A percentile compares a stretch with the other conserved stretches of the same genome.
Evolutionary conservation across 495 filamentous ascomycete species (phyloP).

Genomic region (Daldinia caldariorum): DNA sequence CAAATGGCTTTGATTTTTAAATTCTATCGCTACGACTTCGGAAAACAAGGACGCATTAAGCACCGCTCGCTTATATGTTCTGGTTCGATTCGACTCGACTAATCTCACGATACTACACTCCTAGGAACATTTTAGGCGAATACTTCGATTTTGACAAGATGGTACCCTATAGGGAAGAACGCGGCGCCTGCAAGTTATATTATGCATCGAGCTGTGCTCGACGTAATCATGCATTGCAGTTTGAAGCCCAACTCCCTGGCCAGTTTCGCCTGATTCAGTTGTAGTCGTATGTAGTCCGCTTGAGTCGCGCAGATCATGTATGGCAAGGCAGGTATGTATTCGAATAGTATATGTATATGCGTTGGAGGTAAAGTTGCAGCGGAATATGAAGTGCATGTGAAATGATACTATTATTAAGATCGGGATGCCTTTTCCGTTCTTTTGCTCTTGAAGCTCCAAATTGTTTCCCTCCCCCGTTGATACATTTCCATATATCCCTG

Average conservation of each 20-base stretch:
- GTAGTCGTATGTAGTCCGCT: constrained; percentile 25
- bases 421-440: not conserved
- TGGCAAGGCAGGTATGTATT: constrained; percentile 26
- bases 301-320: constrained; percentile 37
- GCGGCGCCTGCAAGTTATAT: constrained; percentile 31
- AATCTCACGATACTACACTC: constrained; percentile 16
- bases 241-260: constrained; percentile 46
- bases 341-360: not conserved
- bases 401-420: constrained; percentile 8
- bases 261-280: constrained; percentile 45
- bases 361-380: constrained; percentile 4
- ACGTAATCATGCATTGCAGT: constrained; percentile 44
- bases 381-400: not conserved
- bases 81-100: constrained; percentile 21
- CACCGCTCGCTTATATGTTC: constrained; percentile 17
- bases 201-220: constrained; percentile 38
- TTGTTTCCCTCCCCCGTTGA: constrained; percentile 3
- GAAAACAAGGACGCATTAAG: constrained; percentile 16
- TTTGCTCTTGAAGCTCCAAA: not conserved
- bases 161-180: constrained; percentile 40
- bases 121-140: constrained; percentile 11
- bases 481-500: not conserved
- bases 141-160: constrained; percentile 12
- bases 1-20: not conserved
- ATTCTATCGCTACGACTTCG: constrained; percentile 10